Evolutionary conservation across 2,329 filamentous ascomycete genomes (phyloP).

Genomic region (Pyricularia grisea): DNA sequence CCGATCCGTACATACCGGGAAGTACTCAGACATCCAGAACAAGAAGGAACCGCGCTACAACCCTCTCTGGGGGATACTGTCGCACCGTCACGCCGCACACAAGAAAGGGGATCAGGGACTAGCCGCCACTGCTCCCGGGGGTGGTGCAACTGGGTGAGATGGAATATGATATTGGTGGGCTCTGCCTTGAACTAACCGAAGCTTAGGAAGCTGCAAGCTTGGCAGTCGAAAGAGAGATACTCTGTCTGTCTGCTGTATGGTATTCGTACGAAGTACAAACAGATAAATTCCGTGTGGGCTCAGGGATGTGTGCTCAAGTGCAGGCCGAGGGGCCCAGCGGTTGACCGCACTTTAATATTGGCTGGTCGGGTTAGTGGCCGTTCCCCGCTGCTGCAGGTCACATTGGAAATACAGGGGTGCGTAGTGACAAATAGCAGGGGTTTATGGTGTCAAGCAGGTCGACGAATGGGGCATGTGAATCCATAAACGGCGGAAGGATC

Average conservation of each 20-base stretch:
- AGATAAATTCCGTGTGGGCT: not conserved
- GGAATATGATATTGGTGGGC: not conserved
- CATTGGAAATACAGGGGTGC: constrained; percentile 2
- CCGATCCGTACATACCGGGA: not conserved
- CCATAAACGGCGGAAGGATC: not conserved
- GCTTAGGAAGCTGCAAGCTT: not conserved
- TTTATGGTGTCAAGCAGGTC: not conserved
- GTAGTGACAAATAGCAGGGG: constrained; percentile 1
- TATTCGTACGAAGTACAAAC: not conserved
- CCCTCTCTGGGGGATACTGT: not conserved
- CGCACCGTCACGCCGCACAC: not conserved
- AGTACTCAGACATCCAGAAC: not conserved
- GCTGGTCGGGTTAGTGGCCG: constrained; percentile 28
- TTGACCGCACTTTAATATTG: constrained; percentile 44
- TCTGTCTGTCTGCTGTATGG: too few species aligned
- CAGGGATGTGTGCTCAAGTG: not conserved
- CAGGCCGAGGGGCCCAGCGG: constrained; percentile 27
- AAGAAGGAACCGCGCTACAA: not conserved
- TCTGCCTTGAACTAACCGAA: not conserved
- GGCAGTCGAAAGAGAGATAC: not conserved
- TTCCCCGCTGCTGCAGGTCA: constrained; percentile 28
- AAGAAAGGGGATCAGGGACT: not conserved
- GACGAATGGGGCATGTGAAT: not conserved
- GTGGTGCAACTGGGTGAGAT: not conserved
- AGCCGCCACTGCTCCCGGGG: not conserved